phyloP scores from a whole-genome alignment of 345 rosid genomes.

The Bruguiera sexangula region DNA sequence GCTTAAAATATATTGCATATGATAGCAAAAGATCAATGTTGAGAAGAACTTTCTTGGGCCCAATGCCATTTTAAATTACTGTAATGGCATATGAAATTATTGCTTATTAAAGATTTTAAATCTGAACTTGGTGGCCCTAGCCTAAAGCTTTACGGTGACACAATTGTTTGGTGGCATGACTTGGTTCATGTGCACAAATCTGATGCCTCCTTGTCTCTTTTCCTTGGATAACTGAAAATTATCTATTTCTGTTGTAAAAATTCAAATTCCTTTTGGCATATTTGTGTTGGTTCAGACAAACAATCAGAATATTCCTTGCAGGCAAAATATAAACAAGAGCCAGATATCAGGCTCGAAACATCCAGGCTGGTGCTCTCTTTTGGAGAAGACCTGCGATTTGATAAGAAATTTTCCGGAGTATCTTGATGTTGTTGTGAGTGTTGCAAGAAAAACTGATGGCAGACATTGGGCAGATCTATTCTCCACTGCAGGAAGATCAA shows the following conservation, averaged over 20 bases:
- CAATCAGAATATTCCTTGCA: conserved; percentile 24
- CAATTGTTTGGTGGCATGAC: too few relatives aligned
- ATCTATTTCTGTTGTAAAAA: neutral
- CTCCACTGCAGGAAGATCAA: conserved; percentile 95
- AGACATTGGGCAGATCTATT: conserved; percentile 99
- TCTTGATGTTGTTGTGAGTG: conserved; percentile 94
- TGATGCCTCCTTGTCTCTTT: neutral
- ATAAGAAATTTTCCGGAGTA: conserved; percentile 84
- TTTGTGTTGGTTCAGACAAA: neutral
- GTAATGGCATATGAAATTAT: neutral
- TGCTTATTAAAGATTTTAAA: neutral
- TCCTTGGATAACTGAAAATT: conserved; percentile 4
- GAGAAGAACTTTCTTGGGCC: neutral
- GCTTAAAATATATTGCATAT: neutral
- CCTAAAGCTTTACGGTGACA: too few relatives aligned
- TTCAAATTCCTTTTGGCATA: neutral
- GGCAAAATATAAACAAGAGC: conserved; percentile 66
- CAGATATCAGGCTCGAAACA: conserved; percentile 44
- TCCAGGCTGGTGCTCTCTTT: conserved; percentile 45
- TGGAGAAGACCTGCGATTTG: conserved; percentile 89
- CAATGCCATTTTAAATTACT: neutral
- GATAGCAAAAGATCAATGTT: neutral
- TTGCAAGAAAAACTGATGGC: conserved; percentile 97
- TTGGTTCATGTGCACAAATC: neutral
- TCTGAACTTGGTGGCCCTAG: neutral